A percentile compares a stretch with the other conserved stretches of the same genome.
phyloP scores from a whole-genome alignment of 805 yeast species.

The Kazachstania psychrophila region DNA sequence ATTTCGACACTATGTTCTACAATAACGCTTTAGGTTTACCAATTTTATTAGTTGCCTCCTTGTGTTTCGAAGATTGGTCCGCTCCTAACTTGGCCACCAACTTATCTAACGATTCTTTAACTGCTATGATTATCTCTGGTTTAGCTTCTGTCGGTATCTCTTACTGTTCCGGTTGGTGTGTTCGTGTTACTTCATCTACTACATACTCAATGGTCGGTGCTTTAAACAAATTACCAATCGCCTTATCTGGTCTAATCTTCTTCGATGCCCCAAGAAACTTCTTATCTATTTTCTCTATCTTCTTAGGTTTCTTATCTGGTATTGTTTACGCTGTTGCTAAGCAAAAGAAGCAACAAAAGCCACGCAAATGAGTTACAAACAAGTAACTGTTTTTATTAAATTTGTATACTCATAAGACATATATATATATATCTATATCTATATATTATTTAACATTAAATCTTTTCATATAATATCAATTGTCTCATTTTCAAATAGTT shows the following conservation, averaged over 20 bases:
- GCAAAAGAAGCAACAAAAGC: conserved; percentile 58
- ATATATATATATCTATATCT: not conserved
- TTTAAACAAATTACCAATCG: conserved; percentile 94
- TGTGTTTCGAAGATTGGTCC: conserved; percentile 89
- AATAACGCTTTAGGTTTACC: conserved; percentile 93
- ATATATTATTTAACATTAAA: not conserved
- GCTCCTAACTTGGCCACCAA: conserved; percentile 61
- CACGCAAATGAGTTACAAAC: conserved; percentile 7
- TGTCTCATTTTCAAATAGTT: conserved; percentile 31
- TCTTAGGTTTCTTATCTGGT: conserved; percentile 92
- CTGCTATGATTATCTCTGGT: conserved; percentile 86
- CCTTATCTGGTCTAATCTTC: conserved; percentile 87
- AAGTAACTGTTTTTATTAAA: too few species aligned
- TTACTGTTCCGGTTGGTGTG: conserved; percentile 99
- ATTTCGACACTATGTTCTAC: conserved; percentile 96
- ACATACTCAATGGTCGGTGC: conserved; percentile 99
- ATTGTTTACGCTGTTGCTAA: conserved; percentile 92
- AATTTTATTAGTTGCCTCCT: conserved; percentile 64
- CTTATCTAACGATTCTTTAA: conserved; percentile 65
- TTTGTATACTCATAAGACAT: too few species aligned
- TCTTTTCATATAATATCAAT: not conserved
- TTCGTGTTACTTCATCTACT: conserved; percentile 95
- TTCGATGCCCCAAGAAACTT: conserved; percentile 93
- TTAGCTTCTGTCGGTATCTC: conserved; percentile 93
- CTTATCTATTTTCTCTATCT: conserved; percentile 81